Base-by-base conservation (phyloP, 2,329 filamentous ascomycete genomes). In the Fusarium kyushuense region DNA sequence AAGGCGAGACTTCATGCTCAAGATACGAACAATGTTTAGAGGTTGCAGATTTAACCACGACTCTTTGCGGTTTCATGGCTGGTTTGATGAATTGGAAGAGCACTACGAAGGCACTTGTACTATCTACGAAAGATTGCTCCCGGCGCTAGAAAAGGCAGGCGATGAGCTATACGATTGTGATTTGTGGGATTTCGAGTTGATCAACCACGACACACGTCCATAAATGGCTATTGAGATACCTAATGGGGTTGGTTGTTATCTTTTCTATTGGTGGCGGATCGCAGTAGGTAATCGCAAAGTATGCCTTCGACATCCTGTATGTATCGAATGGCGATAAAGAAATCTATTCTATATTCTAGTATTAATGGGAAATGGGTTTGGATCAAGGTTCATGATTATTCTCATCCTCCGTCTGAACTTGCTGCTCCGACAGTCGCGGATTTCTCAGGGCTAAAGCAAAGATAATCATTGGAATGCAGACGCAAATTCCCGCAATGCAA, bases 381-480 rank as follows among this genome's bases (percentile, higher is more conserved):
- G 3, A 12, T 52, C 23, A 49, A 19, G 16, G 27, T 3, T 54
- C 36, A 1, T 40, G 45, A 1, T 65, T 29, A 0, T 38, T 30
- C 8, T 74, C 72, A 21, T 72, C 72, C 17, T 74, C 72, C 0
- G 64, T 65, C 14, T 74, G 72, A 7, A 71, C 48, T 3, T 73
- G 70, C 21, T 79, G 63, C 58, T 83, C 76, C 5, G 81, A 84
- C 12, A 84, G 66, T 49, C 75, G 77, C 0, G 82, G 83, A 67
- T 85, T 83, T 12, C 81, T 74, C 41, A 85, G 67, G 8, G 74
- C 74, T 36, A 81, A 63, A 1, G 83, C 82, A 60, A 84, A 82
- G 0, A 57, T 77, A 63, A 85, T 81, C 72, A 84, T 80, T 6
- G 83, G 83, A 16, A 84, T 76, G 27, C 81, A 83, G 10, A 85